Conservation (phyloP, 495 filamentous ascomycete species). For the Penicillium nucicola region DNA sequence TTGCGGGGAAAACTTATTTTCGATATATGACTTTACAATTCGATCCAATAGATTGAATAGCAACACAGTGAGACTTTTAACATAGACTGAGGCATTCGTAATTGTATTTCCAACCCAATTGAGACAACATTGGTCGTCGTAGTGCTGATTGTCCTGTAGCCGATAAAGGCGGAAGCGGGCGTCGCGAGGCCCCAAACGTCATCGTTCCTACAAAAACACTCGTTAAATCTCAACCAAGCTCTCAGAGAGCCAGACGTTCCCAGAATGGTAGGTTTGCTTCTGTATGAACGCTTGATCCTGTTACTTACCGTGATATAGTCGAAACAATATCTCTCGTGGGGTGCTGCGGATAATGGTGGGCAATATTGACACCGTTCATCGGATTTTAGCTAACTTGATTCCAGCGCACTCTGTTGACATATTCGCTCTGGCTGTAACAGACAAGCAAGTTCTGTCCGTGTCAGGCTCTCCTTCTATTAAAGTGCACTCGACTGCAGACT, state of each 20-base stretch:
- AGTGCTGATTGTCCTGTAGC: no score
- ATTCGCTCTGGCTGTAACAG: conserved; percentile 82
- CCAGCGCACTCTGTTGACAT: conserved; percentile 84
- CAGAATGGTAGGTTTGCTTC: conserved; percentile 1
- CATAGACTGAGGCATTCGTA: background rate
- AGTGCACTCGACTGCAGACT: conserved; percentile 66
- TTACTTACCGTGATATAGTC: conserved; percentile 54
- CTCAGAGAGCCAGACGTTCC: background rate
- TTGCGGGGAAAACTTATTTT: conserved; percentile 22
- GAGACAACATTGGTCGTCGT: no score
- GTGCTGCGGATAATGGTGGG: conserved; percentile 83
- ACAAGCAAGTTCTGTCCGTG: conserved; percentile 70
- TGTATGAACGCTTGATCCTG: background rate
- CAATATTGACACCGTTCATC: background rate
- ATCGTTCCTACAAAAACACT: conserved; percentile 1
- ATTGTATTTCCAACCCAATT: no score
- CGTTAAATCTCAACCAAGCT: background rate
- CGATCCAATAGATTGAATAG: conserved; percentile 1
- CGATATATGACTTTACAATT: conserved; percentile 9
- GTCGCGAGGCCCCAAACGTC: conserved; percentile 10
- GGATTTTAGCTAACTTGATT: conserved; percentile 15
- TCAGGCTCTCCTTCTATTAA: conserved; percentile 78
- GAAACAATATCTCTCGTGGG: conserved; percentile 93
- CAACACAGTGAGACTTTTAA: conserved; percentile 1
- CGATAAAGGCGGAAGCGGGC: conserved; percentile 3